Evolutionary conservation across 805 yeast genomes (phyloP).

Genomic region (Starmerella bombi): DNA sequence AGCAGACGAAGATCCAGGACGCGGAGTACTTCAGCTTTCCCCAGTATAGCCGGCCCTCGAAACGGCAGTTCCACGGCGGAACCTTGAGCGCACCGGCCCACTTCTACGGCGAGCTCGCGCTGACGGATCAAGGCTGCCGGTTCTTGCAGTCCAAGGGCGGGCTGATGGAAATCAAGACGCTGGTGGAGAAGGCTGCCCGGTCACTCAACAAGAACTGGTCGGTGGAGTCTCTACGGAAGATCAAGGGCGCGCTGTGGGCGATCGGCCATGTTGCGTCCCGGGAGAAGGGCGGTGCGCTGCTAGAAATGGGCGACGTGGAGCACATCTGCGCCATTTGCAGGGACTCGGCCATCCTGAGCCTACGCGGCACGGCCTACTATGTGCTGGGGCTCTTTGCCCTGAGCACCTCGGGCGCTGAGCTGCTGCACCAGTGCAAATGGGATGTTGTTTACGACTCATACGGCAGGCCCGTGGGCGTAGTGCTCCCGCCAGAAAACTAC

Average conservation of each 20-base stretch:
- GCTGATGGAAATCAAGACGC: slow-evolving; percentile 21
- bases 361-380: slow-evolving; percentile 66
- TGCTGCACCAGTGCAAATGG: slow-evolving; percentile 76
- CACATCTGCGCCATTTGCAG: slow-evolving; percentile 42
- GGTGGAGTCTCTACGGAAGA: slow-evolving; percentile 29
- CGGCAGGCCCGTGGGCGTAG: slow-evolving; percentile 16
- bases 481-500: slow-evolving; percentile 15
- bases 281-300: slow-evolving; percentile 47
- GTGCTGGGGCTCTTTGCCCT: slow-evolving; percentile 61
- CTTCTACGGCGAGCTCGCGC: slow-evolving; percentile 67
- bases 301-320: slow-evolving; percentile 34
- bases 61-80: slow-evolving; percentile 1
- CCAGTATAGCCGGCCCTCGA: slow-evolving; percentile 10
- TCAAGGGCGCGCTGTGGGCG: slow-evolving; percentile 78
- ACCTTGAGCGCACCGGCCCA: slow-evolving; percentile 37
- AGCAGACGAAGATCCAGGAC: background rate
- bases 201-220: background rate
- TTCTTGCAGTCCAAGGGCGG: slow-evolving; percentile 41
- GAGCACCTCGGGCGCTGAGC: slow-evolving; percentile 70
- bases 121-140: slow-evolving; percentile 67
- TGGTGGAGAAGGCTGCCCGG: slow-evolving; percentile 6
- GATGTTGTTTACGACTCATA: slow-evolving; percentile 31
- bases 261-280: slow-evolving; percentile 72
- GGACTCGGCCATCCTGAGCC: slow-evolving; percentile 39
- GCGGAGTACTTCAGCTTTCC: slow-evolving; percentile 15